phyloP scores from a whole-genome alignment of 495 filamentous ascomycete genomes.

The Aspergillus panamensis region DNA sequence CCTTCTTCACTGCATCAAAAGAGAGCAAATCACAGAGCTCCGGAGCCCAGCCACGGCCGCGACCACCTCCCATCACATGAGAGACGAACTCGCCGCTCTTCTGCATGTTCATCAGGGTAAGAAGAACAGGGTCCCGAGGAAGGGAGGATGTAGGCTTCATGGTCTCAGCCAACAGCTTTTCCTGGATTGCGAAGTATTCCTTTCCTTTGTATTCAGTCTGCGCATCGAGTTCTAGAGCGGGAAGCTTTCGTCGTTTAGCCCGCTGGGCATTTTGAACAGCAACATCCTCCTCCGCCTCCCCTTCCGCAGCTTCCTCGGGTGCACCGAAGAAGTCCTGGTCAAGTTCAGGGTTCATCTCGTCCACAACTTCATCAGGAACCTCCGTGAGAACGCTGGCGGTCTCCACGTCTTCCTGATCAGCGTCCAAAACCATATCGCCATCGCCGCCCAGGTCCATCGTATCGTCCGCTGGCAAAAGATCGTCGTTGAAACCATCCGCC shows the following conservation, averaged over 20 bases:
- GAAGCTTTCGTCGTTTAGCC: slow-evolving; percentile 69
- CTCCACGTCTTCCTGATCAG: slow-evolving; percentile 56
- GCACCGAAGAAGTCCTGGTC: slow-evolving; percentile 26
- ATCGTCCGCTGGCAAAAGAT: slow-evolving; percentile 35
- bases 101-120: slow-evolving; percentile 87
- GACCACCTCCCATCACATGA: slow-evolving; percentile 67
- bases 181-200: slow-evolving; percentile 68
- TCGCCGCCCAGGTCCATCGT: slow-evolving; percentile 48
- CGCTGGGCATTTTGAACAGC: slow-evolving; percentile 59
- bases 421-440: slow-evolving; percentile 51
- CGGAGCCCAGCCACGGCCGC: slow-evolving; percentile 78
- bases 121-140: slow-evolving; percentile 76
- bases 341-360: slow-evolving; percentile 53
- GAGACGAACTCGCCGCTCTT: slow-evolving; percentile 84
- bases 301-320: slow-evolving; percentile 39
- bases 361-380: slow-evolving; percentile 56
- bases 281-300: slow-evolving; percentile 52
- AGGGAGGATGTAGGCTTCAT: slow-evolving; percentile 74
- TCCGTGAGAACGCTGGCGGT: slow-evolving; percentile 46
- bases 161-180: slow-evolving; percentile 75
- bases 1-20: slow-evolving; percentile 69
- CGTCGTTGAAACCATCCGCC: slow-evolving; percentile 31
- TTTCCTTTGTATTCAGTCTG: slow-evolving; percentile 55
- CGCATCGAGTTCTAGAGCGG: slow-evolving; percentile 58
- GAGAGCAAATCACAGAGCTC: slow-evolving; percentile 84